A percentile compares a stretch with the other conserved stretches of the same genome.
These are phyloP conservation scores for Epichloe gansuensis DNA, from an alignment of 2,329 filamentous ascomycete species.

Conservation along the genomic window DNA sequence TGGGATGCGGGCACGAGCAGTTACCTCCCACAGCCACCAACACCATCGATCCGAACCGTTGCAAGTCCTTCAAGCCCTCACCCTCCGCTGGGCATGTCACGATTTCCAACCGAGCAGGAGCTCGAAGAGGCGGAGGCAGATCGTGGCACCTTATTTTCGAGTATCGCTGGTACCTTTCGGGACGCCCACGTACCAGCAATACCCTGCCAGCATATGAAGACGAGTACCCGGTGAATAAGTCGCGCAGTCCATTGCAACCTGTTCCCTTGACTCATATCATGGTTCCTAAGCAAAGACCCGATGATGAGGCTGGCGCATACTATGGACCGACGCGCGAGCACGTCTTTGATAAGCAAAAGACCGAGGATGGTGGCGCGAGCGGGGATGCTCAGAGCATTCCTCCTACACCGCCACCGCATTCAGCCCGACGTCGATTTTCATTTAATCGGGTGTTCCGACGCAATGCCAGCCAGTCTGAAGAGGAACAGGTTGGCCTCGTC, in stretches of 20 bases:
- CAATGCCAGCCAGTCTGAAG: slow-evolving; percentile 52
- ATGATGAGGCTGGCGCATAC: slow-evolving; percentile 29
- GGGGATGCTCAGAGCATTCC: slow-evolving; percentile 30
- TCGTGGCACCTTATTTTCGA: slow-evolving; percentile 37
- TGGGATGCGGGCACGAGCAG: slow-evolving; percentile 17
- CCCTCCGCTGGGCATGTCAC: slow-evolving; percentile 64
- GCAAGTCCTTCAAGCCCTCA: slow-evolving; percentile 16
- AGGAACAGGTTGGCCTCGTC: slow-evolving; percentile 75
- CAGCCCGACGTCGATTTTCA: slow-evolving; percentile 70
- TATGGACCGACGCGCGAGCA: slow-evolving; percentile 29
- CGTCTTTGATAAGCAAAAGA: slow-evolving; percentile 32
- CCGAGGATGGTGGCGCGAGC: slow-evolving; percentile 35
- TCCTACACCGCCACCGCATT: slow-evolving; percentile 50
- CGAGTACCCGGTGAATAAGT: slow-evolving; percentile 27
- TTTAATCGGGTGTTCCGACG: slow-evolving; percentile 71
- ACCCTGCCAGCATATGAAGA: slow-evolving; percentile 20
- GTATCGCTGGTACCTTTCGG: slow-evolving; percentile 42
- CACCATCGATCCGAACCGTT: slow-evolving; percentile 13
- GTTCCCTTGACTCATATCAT: slow-evolving; percentile 51
- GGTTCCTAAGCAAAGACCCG: slow-evolving; percentile 33
- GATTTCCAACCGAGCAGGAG: slow-evolving; percentile 56
- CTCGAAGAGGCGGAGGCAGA: slow-evolving; percentile 36
- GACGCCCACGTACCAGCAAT: slow-evolving; percentile 21
- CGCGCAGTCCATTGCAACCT: slow-evolving; percentile 46
- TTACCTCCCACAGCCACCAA: slow-evolving; percentile 14